phyloP scores from a whole-genome alignment of 1,284 basidiomycete species.

The Acaromyces ingoldii region DNA sequence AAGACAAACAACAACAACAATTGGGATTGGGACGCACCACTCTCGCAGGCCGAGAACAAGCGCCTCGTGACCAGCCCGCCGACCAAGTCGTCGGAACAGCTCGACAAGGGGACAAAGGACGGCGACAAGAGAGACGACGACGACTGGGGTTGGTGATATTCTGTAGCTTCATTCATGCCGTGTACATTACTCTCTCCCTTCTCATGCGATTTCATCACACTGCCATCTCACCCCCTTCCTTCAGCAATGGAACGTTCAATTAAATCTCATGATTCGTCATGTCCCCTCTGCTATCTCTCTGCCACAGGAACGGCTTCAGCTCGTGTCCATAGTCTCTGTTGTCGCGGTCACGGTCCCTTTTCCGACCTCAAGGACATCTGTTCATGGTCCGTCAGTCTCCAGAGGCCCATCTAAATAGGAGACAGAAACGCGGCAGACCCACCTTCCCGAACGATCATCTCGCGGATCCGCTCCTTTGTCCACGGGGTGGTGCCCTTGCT shows the following conservation, averaged over 20 bases:
- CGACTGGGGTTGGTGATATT: slow-evolving; percentile 2
- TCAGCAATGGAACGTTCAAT: too few species aligned
- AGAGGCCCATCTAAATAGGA: background rate
- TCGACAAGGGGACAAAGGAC: background rate
- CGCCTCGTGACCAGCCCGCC: too few species aligned
- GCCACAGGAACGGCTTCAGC: too few species aligned
- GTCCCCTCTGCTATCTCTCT: too few species aligned
- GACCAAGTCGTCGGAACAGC: too few species aligned
- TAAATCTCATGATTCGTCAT: too few species aligned
- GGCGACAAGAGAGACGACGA: background rate
- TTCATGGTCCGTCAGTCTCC: background rate
- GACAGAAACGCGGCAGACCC: slow-evolving; percentile 8
- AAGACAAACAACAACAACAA: too few species aligned
- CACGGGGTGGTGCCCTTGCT: slow-evolving; percentile 71
- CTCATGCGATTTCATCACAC: too few species aligned
- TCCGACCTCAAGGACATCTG: slow-evolving; percentile 34
- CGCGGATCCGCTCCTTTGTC: slow-evolving; percentile 45
- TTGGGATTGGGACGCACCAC: too few species aligned
- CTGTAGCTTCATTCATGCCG: too few species aligned
- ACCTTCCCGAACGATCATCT: slow-evolving; percentile 61
- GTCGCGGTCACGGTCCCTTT: slow-evolving; percentile 7
- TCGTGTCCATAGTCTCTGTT: slow-evolving; percentile 5
- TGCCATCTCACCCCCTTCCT: too few species aligned
- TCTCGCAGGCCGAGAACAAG: too few species aligned
- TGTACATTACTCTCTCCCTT: background rate